Conservation (phyloP, 495 filamentous ascomycete species). For the Pyronema omphalodes region DNA sequence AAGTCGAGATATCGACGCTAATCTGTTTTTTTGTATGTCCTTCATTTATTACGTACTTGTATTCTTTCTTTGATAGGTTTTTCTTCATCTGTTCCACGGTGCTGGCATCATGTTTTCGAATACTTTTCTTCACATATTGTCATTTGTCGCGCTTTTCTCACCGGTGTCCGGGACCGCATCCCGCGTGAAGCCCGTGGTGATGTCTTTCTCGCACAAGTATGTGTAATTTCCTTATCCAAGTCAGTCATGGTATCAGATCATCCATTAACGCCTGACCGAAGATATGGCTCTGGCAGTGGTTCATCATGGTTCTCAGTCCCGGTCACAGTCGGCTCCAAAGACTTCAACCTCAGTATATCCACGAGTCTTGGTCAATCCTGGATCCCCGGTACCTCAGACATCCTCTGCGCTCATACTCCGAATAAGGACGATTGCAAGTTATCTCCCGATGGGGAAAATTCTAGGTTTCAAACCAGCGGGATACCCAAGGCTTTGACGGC, state of each 20-base stretch:
- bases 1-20: not conserved
- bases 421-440: slow-evolving; percentile 8
- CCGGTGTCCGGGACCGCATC: not conserved
- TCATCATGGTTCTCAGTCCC: slow-evolving; percentile 13
- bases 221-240: slow-evolving; percentile 6
- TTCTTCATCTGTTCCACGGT: not conserved
- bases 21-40: not conserved
- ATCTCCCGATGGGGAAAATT: slow-evolving; percentile 2
- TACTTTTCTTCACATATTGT: not conserved
- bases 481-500: not conserved
- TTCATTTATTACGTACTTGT: not conserved
- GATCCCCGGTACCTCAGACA: slow-evolving; percentile 7
- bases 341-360: slow-evolving; percentile 16
- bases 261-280: not conserved
- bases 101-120: not conserved
- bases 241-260: not conserved
- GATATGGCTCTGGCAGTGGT: not conserved
- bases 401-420: slow-evolving; percentile 2
- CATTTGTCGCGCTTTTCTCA: not conserved
- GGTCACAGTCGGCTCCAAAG: slow-evolving; percentile 7
- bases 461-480: not conserved
- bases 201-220: slow-evolving; percentile 12
- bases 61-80: not conserved
- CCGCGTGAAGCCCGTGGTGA: slow-evolving; percentile 13
- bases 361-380: slow-evolving; percentile 9